phyloP scores from a whole-genome alignment of 2,329 filamentous ascomycete species.

The Teratosphaeria epicoccoides region DNA sequence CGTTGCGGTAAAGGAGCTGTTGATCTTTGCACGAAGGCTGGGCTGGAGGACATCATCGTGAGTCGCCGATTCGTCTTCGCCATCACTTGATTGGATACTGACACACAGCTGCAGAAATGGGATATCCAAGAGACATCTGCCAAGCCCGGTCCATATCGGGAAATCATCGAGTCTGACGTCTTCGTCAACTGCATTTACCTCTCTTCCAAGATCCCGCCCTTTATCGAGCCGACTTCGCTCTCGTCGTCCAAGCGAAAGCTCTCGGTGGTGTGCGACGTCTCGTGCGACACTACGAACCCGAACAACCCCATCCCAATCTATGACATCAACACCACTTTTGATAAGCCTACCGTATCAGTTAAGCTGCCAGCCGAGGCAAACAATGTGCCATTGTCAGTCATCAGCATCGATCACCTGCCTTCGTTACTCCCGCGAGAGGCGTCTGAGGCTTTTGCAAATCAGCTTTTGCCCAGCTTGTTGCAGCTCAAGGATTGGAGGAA shows the following conservation, averaged over 20 bases:
- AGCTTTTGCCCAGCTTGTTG: slow-evolving; percentile 66
- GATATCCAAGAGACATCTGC: slow-evolving; percentile 71
- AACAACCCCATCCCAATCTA: slow-evolving; percentile 73
- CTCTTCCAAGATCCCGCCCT: slow-evolving; percentile 64
- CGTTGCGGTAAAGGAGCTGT: slow-evolving; percentile 79
- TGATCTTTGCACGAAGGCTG: slow-evolving; percentile 65
- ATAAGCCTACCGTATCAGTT: slow-evolving; percentile 73
- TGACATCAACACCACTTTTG: slow-evolving; percentile 73
- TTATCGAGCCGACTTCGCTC: slow-evolving; percentile 63
- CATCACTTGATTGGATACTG: not conserved
- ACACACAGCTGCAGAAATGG: slow-evolving; percentile 38
- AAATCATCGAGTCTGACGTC: slow-evolving; percentile 34
- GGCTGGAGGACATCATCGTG: slow-evolving; percentile 56
- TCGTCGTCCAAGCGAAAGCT: slow-evolving; percentile 59
- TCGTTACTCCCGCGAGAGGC: slow-evolving; percentile 77
- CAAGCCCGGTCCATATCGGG: slow-evolving; percentile 36
- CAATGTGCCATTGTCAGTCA: slow-evolving; percentile 56
- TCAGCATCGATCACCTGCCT: slow-evolving; percentile 79
- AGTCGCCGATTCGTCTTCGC: not conserved
- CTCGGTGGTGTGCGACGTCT: slow-evolving; percentile 60
- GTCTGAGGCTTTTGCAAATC: slow-evolving; percentile 71
- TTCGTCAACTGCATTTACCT: slow-evolving; percentile 85
- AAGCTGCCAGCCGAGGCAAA: slow-evolving; percentile 45
- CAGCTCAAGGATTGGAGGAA: slow-evolving; percentile 65
- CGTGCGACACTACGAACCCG: slow-evolving; percentile 62